phyloP scores from a whole-genome alignment of 2,329 filamentous ascomycete species.

The Ceratocystis ficicola region DNA sequence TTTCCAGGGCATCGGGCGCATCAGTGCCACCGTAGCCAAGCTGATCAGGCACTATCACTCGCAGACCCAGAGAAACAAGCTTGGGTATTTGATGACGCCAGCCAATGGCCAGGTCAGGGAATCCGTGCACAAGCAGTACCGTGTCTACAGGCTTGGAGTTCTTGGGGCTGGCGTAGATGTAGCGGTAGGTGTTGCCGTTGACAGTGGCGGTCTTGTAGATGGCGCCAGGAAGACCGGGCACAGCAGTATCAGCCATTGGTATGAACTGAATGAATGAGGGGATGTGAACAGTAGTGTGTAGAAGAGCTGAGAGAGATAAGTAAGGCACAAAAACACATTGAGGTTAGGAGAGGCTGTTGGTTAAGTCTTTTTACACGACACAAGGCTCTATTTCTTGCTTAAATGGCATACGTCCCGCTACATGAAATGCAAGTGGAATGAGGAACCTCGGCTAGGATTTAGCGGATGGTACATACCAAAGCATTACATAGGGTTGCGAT shows the following conservation, averaged over 20 bases:
- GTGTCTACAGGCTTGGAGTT: constrained; percentile 35
- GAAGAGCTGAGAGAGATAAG: background rate
- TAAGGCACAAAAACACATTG: background rate
- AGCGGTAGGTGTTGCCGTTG: constrained; percentile 50
- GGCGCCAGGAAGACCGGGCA: constrained; percentile 32
- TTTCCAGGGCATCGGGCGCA: constrained; percentile 47
- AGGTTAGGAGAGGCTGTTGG: background rate
- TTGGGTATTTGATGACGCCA: constrained; percentile 84
- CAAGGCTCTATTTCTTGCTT: background rate
- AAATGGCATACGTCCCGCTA: background rate
- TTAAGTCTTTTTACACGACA: background rate
- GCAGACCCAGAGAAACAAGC: constrained; percentile 57
- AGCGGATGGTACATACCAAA: too few relatives aligned
- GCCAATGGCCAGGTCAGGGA: constrained; percentile 68
- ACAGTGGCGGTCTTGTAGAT: constrained; percentile 33
- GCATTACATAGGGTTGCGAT: too few relatives aligned
- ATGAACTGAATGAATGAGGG: background rate
- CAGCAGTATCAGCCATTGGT: constrained; percentile 12
- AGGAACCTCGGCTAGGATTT: background rate
- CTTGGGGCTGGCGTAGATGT: constrained; percentile 44
- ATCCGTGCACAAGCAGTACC: constrained; percentile 56
- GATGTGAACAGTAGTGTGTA: too few relatives aligned
- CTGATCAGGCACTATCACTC: constrained; percentile 75
- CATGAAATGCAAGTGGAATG: background rate
- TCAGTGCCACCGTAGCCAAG: constrained; percentile 73